Percentiles rank a stretch among this genome's conserved stretches.
phyloP scores from a whole-genome alignment of 2,329 filamentous ascomycete species.

The Paracorniculantispora psalliotae region DNA sequence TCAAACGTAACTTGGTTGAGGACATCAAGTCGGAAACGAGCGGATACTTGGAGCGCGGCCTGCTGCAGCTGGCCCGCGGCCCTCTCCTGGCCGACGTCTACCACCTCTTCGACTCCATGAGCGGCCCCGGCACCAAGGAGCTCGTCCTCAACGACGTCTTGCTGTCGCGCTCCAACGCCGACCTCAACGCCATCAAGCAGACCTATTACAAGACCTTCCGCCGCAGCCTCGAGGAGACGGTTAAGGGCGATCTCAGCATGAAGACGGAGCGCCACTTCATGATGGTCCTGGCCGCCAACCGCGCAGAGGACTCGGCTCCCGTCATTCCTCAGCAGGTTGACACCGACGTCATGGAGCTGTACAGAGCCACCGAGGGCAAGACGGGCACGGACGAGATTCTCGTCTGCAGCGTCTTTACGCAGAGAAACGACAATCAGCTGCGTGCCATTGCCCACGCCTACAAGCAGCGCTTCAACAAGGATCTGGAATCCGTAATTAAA shows the following conservation, averaged over 20 bases:
- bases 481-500: conserved; percentile 68
- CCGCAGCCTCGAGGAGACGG: conserved; percentile 62
- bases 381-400: conserved; percentile 68
- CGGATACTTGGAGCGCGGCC: conserved; percentile 66
- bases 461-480: conserved; percentile 62
- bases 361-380: conserved; percentile 70
- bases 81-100: conserved; percentile 74
- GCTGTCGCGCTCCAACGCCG: conserved; percentile 77
- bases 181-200: conserved; percentile 79
- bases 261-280: conserved; percentile 84
- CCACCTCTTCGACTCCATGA: conserved; percentile 65
- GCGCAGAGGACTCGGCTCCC: conserved; percentile 72
- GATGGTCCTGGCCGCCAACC: conserved; percentile 69
- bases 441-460: conserved; percentile 76
- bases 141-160: conserved; percentile 79
- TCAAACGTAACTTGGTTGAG: conserved; percentile 63
- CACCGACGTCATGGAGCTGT: conserved; percentile 69
- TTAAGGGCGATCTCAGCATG: conserved; percentile 74
- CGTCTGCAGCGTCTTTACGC: conserved; percentile 73
- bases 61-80: conserved; percentile 71
- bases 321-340: conserved; percentile 70
- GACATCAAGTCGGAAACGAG: conserved; percentile 76
- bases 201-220: conserved; percentile 66
- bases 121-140: conserved; percentile 82
- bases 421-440: conserved; percentile 75